phyloP scores from a whole-genome alignment of 2,329 filamentous ascomycete genomes.

The Coniochaeta hoffmannii region DNA sequence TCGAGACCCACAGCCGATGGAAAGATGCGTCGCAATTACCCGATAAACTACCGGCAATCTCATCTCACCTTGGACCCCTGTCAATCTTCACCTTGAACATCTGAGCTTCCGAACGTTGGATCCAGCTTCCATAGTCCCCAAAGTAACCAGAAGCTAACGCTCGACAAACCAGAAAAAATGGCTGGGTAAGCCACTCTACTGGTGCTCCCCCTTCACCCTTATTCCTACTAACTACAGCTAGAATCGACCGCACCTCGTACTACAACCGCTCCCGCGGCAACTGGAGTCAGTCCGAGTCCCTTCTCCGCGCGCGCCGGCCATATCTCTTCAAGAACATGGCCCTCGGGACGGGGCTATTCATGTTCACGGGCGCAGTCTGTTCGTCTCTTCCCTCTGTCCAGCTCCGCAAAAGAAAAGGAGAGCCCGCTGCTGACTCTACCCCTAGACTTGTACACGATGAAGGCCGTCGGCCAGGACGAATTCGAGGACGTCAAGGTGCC shows the following conservation, averaged over 20 bases:
- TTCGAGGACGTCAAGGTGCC: conserved; percentile 94
- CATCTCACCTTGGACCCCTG: neutral
- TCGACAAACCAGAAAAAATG: conserved; percentile 6
- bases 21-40: neutral
- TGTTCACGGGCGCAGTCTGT: conserved; percentile 83
- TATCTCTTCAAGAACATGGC: conserved; percentile 86
- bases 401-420: too few species aligned
- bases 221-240: neutral
- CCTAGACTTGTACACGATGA: conserved; percentile 58
- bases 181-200: conserved; percentile 10
- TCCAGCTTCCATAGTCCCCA: neutral
- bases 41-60: neutral
- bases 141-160: neutral
- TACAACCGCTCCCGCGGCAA: conserved; percentile 90
- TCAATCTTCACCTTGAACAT: neutral
- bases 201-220: neutral
- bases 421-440: neutral
- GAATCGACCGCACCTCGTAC: conserved; percentile 41
- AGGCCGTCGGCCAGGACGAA: conserved; percentile 87
- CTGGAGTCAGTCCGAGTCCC: conserved; percentile 77
- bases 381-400: too few species aligned
- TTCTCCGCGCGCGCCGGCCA: conserved; percentile 85
- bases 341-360: conserved; percentile 68
- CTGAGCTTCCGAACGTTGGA: neutral
- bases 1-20: neutral